Percentiles rank a stretch among this genome's conserved stretches.
Evolutionary conservation across 139 green algal genomes (phyloP).

Genomic region (Eudorina sp.): DNA sequence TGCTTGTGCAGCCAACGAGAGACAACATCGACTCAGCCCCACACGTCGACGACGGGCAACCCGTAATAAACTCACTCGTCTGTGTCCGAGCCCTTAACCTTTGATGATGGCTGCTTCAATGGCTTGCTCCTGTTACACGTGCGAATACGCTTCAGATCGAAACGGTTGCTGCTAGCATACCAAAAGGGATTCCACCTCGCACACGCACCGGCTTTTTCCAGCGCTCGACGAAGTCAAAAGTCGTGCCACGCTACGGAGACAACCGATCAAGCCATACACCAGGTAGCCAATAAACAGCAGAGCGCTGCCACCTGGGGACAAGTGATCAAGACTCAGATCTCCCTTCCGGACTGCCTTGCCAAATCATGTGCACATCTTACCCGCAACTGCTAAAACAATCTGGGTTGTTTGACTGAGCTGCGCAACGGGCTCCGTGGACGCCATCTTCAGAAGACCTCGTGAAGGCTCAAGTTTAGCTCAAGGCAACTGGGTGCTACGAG

Average conservation of each 20-base stretch:
- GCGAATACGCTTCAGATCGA: too few relatives aligned
- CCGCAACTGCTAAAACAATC: constrained; percentile 17
- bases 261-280: background rate
- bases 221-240: background rate
- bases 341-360: too few relatives aligned
- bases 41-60: background rate
- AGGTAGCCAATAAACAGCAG: background rate
- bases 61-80: constrained; percentile 32
- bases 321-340: background rate
- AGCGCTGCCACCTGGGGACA: background rate
- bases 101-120: background rate
- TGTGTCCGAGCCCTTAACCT: constrained; percentile 35
- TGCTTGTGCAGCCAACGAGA: too few relatives aligned
- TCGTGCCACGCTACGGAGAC: background rate
- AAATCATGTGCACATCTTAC: background rate
- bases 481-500: too few relatives aligned
- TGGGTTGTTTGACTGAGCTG: constrained; percentile 4
- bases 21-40: background rate
- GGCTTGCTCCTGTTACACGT: constrained; percentile 20
- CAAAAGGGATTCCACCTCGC: too few relatives aligned
- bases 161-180: too few relatives aligned
- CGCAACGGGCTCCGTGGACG: background rate
- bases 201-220: background rate
- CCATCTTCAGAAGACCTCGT: too few relatives aligned
- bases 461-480: too few relatives aligned